Percentiles rank a stretch among this genome's conserved stretches.
Evolutionary conservation across 2,329 filamentous ascomycete genomes (phyloP).

Genomic region (Colletotrichum cordylinicola): DNA sequence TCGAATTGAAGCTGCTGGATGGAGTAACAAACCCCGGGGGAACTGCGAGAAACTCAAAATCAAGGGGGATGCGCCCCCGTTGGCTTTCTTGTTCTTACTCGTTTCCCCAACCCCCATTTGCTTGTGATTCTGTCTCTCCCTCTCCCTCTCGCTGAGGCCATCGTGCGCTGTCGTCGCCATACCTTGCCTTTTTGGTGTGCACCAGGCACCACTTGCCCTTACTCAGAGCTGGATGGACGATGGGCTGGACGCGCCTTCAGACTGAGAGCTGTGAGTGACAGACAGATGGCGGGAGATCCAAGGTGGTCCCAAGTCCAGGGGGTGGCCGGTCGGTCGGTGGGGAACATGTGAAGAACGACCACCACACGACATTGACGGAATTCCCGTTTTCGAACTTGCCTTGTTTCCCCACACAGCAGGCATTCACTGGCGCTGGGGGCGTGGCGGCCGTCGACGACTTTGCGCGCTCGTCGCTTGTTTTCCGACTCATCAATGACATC

Average conservation of each 20-base stretch:
- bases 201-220: background rate
- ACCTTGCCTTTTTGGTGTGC: background rate
- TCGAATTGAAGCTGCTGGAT: background rate
- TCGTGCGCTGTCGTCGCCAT: background rate
- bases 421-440: background rate
- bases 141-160: background rate
- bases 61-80: background rate
- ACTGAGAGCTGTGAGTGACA: background rate
- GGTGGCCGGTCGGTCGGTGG: background rate
- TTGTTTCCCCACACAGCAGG: background rate
- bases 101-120: background rate
- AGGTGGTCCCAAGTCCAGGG: background rate
- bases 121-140: slow-evolving; percentile 4
- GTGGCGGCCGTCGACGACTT: background rate
- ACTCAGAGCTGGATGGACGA: background rate
- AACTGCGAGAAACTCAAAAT: slow-evolving; percentile 4
- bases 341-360: slow-evolving; percentile 16
- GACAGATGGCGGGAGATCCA: background rate
- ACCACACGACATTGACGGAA: slow-evolving; percentile 4
- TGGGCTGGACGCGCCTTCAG: background rate
- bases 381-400: background rate
- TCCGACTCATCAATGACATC: background rate
- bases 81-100: background rate
- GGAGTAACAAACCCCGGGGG: background rate
- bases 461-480: background rate